A percentile compares a stretch with the other conserved stretches of the same genome.
These are phyloP conservation scores for Paracoccidioides lutzii DNA, from an alignment of 2,329 filamentous ascomycete genomes.

Conservation along the genomic window DNA sequence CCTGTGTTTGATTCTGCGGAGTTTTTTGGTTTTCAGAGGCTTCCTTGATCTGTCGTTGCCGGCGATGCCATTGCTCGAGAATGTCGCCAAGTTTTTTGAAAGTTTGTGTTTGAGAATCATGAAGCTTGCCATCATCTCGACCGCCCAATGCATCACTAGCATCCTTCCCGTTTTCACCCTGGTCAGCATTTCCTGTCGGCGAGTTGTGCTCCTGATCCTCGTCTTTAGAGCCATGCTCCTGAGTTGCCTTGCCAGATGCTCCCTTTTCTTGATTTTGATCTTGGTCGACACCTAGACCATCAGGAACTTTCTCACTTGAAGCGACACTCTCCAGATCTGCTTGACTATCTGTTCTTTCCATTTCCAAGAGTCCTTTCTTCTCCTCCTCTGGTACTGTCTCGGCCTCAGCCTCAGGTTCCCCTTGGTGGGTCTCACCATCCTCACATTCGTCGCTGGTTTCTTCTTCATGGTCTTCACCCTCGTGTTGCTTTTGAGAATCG, in stretches of 20 bases:
- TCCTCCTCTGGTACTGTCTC: slow-evolving; percentile 36
- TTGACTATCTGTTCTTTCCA: slow-evolving; percentile 37
- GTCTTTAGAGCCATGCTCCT: slow-evolving; percentile 33
- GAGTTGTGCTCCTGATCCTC: slow-evolving; percentile 35
- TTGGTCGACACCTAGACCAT: slow-evolving; percentile 27
- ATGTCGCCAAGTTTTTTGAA: slow-evolving; percentile 94
- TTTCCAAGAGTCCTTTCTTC: slow-evolving; percentile 35
- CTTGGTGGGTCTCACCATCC: slow-evolving; percentile 25
- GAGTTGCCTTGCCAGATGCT: slow-evolving; percentile 35
- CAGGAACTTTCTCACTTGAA: slow-evolving; percentile 29
- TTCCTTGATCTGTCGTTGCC: slow-evolving; percentile 68
- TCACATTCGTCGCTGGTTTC: slow-evolving; percentile 29
- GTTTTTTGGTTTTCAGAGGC: slow-evolving; percentile 42
- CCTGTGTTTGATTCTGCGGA: slow-evolving; percentile 41
- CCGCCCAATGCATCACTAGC: slow-evolving; percentile 21
- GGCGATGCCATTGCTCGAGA: slow-evolving; percentile 82
- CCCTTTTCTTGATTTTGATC: slow-evolving; percentile 32
- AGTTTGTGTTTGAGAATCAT: slow-evolving; percentile 46
- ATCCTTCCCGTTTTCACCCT: slow-evolving; percentile 19
- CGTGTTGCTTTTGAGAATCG: slow-evolving; percentile 21
- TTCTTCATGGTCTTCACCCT: slow-evolving; percentile 24
- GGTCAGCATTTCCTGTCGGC: slow-evolving; percentile 30
- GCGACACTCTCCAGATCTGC: slow-evolving; percentile 43
- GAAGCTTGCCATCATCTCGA: slow-evolving; percentile 21
- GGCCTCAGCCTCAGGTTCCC: slow-evolving; percentile 21